Base-by-base conservation (phyloP, 1,284 basidiomycete genomes). In the Papiliotrema laurentii region DNA sequence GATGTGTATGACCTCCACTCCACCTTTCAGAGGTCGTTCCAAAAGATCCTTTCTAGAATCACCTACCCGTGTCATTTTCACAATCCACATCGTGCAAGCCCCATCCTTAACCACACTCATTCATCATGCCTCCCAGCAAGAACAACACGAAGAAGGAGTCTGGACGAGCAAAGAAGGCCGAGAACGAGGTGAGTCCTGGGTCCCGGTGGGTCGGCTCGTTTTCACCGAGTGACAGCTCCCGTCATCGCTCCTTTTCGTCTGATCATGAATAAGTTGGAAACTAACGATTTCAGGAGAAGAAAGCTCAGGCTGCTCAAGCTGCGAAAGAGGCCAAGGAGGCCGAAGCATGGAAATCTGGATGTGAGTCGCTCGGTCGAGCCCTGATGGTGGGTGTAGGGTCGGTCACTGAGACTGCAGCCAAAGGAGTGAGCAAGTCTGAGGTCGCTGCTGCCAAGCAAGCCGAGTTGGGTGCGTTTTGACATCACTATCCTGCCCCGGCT, bases 81-180 rank as follows among this genome's bases (percentile, higher is more conserved):
- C n/a, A n/a, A n/a, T n/a, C n/a, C n/a, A n/a, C n/a, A n/a, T n/a
- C n/a, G n/a, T n/a, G n/a, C n/a, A n/a, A n/a, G n/a, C n/a, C n/a
- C n/a, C n/a, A n/a, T n/a, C n/a, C n/a, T n/a, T n/a, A n/a, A n/a
- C n/a, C n/a, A n/a, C n/a, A n/a, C 30, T 27, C 16, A 27, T 2
- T 11, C 42, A 60, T 26, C 7, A 91, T 91, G 89, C 73, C 89
- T 51, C 89, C 89, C 1, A 88, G 86, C 68, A 87, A 86, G 63
- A 71, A 71, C 51, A 92, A 90, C 78, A 79, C 87, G 56, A 93
- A 92, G 82, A 91, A 92, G 71, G 89, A 92, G 70, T 74, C 81
- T 27, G 89, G 89, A 2, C 75, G 86, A 42, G 87, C 91, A 1
- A 90, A 89, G 73, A 97, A 97, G 75, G 89, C 89, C 5, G 92